Conservation (phyloP, 805 yeast species). For the Ogataea philodendri region DNA sequence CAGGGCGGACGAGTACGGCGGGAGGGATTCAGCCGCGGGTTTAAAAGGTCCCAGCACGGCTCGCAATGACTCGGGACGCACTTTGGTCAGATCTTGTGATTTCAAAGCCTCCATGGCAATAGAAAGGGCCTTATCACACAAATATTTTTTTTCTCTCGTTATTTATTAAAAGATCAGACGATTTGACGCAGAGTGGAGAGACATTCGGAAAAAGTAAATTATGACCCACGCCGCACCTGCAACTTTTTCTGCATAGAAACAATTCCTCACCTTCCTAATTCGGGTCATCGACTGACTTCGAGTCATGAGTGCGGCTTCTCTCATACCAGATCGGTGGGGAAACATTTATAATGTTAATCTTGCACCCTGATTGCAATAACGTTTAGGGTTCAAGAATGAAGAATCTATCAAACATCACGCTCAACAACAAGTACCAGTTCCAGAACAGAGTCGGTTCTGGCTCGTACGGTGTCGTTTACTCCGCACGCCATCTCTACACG, state of each 20-base stretch:
- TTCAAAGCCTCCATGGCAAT: constrained; percentile 7
- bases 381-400: too few relatives aligned
- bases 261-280: background rate
- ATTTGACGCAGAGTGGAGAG: constrained; percentile 10
- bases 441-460: constrained; percentile 72
- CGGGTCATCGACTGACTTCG: constrained; percentile 6
- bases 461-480: constrained; percentile 79
- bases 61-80: constrained; percentile 6
- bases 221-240: constrained; percentile 4
- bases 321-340: constrained; percentile 3
- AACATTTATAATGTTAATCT: constrained; percentile 1
- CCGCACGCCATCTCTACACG: constrained; percentile 55
- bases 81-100: constrained; percentile 11
- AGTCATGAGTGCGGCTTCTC: constrained; percentile 8
- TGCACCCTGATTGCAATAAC: too few relatives aligned
- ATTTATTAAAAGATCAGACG: constrained; percentile 4
- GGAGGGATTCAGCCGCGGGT: constrained; percentile 4
- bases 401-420: constrained; percentile 30
- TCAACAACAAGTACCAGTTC: constrained; percentile 40
- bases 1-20: constrained; percentile 7
- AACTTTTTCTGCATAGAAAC: constrained; percentile 2
- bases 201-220: constrained; percentile 2
- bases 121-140: constrained; percentile 1
- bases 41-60: constrained; percentile 12
- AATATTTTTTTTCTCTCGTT: too few relatives aligned